A percentile compares a stretch with the other conserved stretches of the same genome.
Conservation (phyloP, 2,329 filamentous ascomycete genomes). For the Pleurostoma richardsiae region DNA sequence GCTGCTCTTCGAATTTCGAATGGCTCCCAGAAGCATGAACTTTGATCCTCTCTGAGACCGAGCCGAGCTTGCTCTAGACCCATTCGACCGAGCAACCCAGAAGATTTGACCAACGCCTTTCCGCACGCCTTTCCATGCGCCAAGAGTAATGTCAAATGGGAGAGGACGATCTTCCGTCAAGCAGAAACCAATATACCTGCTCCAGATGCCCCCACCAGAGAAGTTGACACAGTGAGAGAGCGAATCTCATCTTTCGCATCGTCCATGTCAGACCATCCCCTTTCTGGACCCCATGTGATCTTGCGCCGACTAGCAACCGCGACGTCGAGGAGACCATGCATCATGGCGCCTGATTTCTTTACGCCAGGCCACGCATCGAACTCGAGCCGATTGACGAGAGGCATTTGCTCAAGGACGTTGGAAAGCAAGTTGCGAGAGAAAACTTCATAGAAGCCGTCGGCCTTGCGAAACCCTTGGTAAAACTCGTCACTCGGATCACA, state of each 20-base stretch:
- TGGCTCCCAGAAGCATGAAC: too few relatives aligned
- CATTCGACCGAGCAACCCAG: too few relatives aligned
- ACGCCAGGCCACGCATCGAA: conserved; percentile 68
- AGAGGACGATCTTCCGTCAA: too few relatives aligned
- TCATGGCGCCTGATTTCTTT: conserved; percentile 59
- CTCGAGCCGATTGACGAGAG: conserved; percentile 52
- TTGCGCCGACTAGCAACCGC: conserved; percentile 40
- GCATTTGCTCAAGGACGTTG: conserved; percentile 51
- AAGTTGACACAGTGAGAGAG: too few relatives aligned
- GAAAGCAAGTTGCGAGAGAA: conserved; percentile 57
- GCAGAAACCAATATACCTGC: too few relatives aligned
- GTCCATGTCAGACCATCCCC: conserved; percentile 57
- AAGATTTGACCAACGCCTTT: too few relatives aligned
- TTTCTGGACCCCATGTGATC: conserved; percentile 63
- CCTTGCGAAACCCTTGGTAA: conserved; percentile 63
- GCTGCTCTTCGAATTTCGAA: too few relatives aligned
- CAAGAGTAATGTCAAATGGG: too few relatives aligned
- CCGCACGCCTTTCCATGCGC: too few relatives aligned
- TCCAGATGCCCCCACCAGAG: too few relatives aligned
- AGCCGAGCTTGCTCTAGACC: too few relatives aligned
- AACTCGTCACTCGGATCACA: conserved; percentile 64
- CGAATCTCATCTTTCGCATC: conserved; percentile 25
- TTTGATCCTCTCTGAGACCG: too few relatives aligned
- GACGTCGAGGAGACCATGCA: conserved; percentile 53
- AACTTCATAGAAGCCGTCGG: conserved; percentile 63